Base-by-base conservation (phyloP, 1,139 yeast genomes). In the Geotrichum klebahnii region DNA sequence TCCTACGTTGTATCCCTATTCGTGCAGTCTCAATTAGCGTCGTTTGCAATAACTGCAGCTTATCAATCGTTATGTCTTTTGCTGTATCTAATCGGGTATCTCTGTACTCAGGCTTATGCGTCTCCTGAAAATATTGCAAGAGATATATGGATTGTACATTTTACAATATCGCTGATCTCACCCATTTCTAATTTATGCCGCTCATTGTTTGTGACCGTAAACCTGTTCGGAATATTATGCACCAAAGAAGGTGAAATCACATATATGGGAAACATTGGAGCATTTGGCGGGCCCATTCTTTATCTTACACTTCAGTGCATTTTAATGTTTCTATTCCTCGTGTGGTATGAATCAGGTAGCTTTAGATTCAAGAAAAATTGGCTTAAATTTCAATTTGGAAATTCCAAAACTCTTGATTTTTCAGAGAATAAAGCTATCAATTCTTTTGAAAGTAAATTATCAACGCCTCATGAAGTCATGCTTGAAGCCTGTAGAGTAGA, bases 321-420 rank as follows among this genome's bases (percentile, higher is more conserved):
- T 5, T 48, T 60, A 1, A 50, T 62, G 26, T 65, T 59, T 48
- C 54, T 53, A 1, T 57, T 59, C 35, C 55, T 68, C 9, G 31
- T 67, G 4, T 65, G 69, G 67, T 65, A 66, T 64, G 72, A 68
- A 20, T 60, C 69, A 29, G 70, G 70, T 4, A 55, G 55, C 44
- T 36, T 19, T 23, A 34, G 46, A 36, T 6, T 28, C 17, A 14
- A 20, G 3, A 19, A 5, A 2, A 20, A 37, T 28, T 41, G 38
- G 39, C 12, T 33, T 19, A 20, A 14, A 16, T n/a, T 12, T 5
- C 35, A 17, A 2, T 24, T 39, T 10, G 16, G 20, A 3, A 29
- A 20, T 8, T 24, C 37, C 14, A n/a, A 26, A 22, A 29, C 12
- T 9, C 5, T 24, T 8, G 26, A 12, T 3, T 9, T 20, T 2